These are phyloP conservation scores for Salvia splendens DNA, from an alignment of 257 asterid species.

Conservation along the genomic window DNA sequence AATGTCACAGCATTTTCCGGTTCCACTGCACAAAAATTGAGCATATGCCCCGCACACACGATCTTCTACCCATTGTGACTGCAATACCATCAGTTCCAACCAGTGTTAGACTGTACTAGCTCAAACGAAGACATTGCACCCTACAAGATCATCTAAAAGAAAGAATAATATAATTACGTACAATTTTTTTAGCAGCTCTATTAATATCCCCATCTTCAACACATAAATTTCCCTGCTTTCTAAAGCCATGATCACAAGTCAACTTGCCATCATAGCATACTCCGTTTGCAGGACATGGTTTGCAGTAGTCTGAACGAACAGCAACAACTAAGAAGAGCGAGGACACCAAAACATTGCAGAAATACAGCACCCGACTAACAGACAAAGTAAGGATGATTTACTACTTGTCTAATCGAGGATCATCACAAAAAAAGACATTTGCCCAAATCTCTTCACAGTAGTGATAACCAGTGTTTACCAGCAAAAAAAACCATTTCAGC, in stretches of 20 bases:
- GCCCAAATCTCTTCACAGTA: neutral
- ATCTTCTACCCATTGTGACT: conserved; percentile 71
- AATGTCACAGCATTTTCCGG: conserved; percentile 54
- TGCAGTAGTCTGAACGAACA: conserved; percentile 64
- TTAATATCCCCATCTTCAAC: conserved; percentile 69
- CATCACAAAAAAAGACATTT: neutral
- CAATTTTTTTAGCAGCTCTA: conserved; percentile 63
- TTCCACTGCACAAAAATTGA: conserved; percentile 67
- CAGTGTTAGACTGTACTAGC: conserved; percentile 29
- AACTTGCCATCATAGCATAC: conserved; percentile 72
- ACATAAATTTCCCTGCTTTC: conserved; percentile 63
- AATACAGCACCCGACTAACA: conserved; percentile 4
- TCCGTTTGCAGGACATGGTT: conserved; percentile 83
- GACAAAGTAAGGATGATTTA: conserved; percentile 16
- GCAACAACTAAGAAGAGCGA: conserved; percentile 23
- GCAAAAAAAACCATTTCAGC: conserved; percentile 14
- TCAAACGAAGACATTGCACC: neutral
- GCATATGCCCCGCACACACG: conserved; percentile 63
- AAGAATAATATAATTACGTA: conserved; percentile 37
- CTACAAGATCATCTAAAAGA: conserved; percentile 16
- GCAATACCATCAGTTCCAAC: conserved; percentile 43
- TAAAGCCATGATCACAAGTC: conserved; percentile 68
- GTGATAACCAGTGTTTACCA: neutral
- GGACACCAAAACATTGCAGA: conserved; percentile 1
- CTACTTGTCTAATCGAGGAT: neutral